Conservation (phyloP, 2,329 filamentous ascomycete genomes). For the Fusarium anthophilum region DNA sequence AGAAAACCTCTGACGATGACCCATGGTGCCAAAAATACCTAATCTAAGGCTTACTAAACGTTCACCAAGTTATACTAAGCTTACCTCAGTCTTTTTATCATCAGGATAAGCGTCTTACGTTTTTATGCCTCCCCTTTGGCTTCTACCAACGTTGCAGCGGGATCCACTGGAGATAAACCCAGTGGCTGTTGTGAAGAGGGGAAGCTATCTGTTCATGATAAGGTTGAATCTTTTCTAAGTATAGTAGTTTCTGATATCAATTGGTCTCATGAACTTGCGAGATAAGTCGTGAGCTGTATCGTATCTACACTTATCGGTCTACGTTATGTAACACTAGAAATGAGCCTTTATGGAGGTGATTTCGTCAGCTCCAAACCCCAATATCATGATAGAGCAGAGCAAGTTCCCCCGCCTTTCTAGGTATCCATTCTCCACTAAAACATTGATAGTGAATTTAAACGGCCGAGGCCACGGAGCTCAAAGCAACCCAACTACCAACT, state of each 20-base stretch:
- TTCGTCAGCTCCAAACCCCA: neutral
- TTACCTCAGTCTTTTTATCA: neutral
- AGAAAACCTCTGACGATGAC: neutral
- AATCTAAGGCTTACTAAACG: neutral
- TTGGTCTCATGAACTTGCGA: no score
- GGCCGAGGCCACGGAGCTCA: slow-evolving; percentile 7
- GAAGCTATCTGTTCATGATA: slow-evolving; percentile 15
- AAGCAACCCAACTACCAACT: neutral
- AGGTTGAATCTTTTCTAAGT: neutral
- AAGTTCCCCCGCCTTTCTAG: slow-evolving; percentile 7
- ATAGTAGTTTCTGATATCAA: neutral
- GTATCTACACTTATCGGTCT: neutral
- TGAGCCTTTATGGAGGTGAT: neutral
- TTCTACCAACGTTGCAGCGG: neutral
- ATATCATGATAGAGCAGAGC: neutral
- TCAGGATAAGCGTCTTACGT: neutral
- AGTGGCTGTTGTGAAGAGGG: slow-evolving; percentile 1
- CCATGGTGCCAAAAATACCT: neutral
- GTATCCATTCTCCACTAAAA: slow-evolving; percentile 12
- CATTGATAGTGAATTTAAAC: slow-evolving; percentile 18
- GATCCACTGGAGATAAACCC: slow-evolving; percentile 16
- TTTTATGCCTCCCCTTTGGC: neutral
- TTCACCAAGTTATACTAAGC: neutral
- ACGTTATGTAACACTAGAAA: neutral
- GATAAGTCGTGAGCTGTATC: neutral